phyloP scores from a whole-genome alignment of 768 basidiomycete genomes.

The Naganishia friedmannii region DNA sequence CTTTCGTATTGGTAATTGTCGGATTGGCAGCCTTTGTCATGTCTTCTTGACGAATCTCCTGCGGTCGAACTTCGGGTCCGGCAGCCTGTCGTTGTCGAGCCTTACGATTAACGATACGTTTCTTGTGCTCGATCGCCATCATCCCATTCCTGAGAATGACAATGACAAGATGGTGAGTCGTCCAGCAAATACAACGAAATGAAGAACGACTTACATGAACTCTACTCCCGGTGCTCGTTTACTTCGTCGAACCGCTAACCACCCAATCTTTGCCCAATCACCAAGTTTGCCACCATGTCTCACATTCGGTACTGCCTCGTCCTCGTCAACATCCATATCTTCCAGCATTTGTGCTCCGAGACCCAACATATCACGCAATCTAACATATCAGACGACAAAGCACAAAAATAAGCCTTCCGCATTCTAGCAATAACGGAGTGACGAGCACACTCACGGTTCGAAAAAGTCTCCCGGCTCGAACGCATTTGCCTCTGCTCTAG shows the following conservation, averaged over 20 bases:
- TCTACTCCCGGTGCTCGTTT: constrained; percentile 74
- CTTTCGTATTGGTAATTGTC: constrained; percentile 19
- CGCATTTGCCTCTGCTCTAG: constrained; percentile 80
- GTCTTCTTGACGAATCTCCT: constrained; percentile 56
- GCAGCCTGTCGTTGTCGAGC: constrained; percentile 67
- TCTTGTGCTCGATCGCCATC: constrained; percentile 78
- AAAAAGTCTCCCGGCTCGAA: constrained; percentile 94
- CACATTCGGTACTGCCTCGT: constrained; percentile 54
- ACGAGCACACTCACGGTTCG: constrained; percentile 43
- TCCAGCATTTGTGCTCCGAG: constrained; percentile 37
- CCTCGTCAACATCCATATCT: constrained; percentile 45
- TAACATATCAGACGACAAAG: constrained; percentile 20
- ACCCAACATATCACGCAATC: constrained; percentile 40
- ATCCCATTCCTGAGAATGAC: constrained; percentile 73
- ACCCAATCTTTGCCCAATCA: constrained; percentile 83
- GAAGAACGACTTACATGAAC: constrained; percentile 68
- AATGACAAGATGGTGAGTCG: background rate
- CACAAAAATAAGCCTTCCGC: background rate
- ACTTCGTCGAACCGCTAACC: constrained; percentile 75
- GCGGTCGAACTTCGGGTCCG: constrained; percentile 64
- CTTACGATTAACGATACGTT: constrained; percentile 62
- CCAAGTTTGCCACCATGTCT: constrained; percentile 38
- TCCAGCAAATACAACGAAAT: too few relatives aligned
- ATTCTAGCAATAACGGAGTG: too few relatives aligned
- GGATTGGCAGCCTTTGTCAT: constrained; percentile 25